Evolutionary conservation across 192 early-diverging fungal genomes (phyloP), one percentile per base, ranked within the genome.

Genomic region (Podila epicladia): DNA sequence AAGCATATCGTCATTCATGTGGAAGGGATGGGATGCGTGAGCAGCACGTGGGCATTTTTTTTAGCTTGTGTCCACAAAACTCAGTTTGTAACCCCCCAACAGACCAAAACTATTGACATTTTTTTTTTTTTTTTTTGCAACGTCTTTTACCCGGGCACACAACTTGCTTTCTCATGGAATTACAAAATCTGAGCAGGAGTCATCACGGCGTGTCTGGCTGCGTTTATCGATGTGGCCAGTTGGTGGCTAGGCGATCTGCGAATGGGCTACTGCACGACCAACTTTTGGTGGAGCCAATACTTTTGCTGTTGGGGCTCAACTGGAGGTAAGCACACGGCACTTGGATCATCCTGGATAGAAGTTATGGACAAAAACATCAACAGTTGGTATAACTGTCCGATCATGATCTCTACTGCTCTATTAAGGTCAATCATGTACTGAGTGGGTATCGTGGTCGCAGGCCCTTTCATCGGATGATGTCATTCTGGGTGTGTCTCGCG

Each of bases 211-310:
- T 75, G 93, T 50, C 13, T 91, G 19, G 94, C 93, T 11, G 88
- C 88, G 26, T 85, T 89, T 67, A 94, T 95, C 57, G 92, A 89
- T 65, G 86, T 95, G 28, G 88, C 88, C 26, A 87, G 91, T 20
- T 96, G 94, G 72, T 94, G 95, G 89, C 83, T 97, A 41, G 92
- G 90, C 32, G 93, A 95, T 83, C 85, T 95, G 67, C 91, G 94
- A 69, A 85, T 91, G 59, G 97, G 97, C 0, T 95, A 93, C 61
- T 97, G 97, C 61, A 83, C 80, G 19, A 88, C 85, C 5, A 91
- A 89, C 48, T 95, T 93, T 89, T 89, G 92, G 53, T 84, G 95
- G 62, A 93, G 91, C 71, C 90, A 89, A 61, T 87, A 88, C 57
- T 91, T 92, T 64, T 98, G 97, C 84, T 98, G 96, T 83, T 87